phyloP scores from a whole-genome alignment of 2,329 filamentous ascomycete species.

The Pyrenophora tritici-repentis region DNA sequence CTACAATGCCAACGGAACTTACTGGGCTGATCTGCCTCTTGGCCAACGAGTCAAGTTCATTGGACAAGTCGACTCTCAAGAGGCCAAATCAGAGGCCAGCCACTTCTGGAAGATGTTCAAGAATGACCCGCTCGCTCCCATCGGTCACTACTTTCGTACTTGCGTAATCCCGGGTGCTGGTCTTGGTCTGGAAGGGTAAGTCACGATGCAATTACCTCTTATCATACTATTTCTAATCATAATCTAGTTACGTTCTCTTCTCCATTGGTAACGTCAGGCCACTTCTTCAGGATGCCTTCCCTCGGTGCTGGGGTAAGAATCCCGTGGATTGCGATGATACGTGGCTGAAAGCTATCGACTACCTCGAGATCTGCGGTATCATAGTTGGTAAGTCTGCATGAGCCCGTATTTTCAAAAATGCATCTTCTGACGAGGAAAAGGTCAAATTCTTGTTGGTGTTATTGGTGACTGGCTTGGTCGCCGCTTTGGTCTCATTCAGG shows the following conservation, averaged over 20 bases:
- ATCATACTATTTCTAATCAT: slow-evolving; percentile 5
- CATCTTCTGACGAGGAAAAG: no score
- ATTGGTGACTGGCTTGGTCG: slow-evolving; percentile 82
- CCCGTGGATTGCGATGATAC: slow-evolving; percentile 69
- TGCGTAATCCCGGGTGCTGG: slow-evolving; percentile 92
- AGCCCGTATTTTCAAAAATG: no score
- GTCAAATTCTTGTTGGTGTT: slow-evolving; percentile 82
- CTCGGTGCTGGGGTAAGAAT: slow-evolving; percentile 72
- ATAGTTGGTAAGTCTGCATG: slow-evolving; percentile 64
- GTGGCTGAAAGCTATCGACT: slow-evolving; percentile 84
- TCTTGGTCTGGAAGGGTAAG: slow-evolving; percentile 77
- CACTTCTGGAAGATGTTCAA: slow-evolving; percentile 80
- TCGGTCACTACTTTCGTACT: slow-evolving; percentile 87
- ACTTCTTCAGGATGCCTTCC: slow-evolving; percentile 77
- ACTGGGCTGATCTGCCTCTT: slow-evolving; percentile 89
- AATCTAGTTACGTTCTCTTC: slow-evolving; percentile 81
- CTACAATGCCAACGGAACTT: slow-evolving; percentile 79
- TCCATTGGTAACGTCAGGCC: slow-evolving; percentile 93
- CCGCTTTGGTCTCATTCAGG: slow-evolving; percentile 94
- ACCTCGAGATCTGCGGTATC: slow-evolving; percentile 92
- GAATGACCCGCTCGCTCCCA: slow-evolving; percentile 78
- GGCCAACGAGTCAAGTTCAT: slow-evolving; percentile 75
- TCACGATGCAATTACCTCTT: neutral
- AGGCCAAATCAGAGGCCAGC: slow-evolving; percentile 69
- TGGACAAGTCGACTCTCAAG: slow-evolving; percentile 70